phyloP scores from a whole-genome alignment of 2,329 filamentous ascomycete species.

The Beauveria medogensis region DNA sequence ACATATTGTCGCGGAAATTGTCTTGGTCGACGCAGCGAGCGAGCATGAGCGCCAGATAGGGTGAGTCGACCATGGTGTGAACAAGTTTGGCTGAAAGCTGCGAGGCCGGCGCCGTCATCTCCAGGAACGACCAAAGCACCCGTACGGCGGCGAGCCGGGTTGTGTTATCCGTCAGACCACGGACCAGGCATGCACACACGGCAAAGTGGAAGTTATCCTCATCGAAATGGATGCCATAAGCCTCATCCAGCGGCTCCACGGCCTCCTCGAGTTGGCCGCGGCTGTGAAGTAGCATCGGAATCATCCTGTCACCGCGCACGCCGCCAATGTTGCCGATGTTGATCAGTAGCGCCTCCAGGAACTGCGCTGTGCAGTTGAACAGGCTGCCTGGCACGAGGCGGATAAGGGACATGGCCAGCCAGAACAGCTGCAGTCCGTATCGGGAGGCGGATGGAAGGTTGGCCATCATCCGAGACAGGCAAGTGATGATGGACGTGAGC shows the following conservation, averaged over 20 bases:
- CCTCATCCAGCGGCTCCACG: constrained; percentile 52
- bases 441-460: constrained; percentile 59
- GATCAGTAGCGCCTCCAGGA: constrained; percentile 55
- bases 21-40: constrained; percentile 47
- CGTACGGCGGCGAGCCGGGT: constrained; percentile 52
- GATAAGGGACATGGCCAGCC: constrained; percentile 59
- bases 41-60: constrained; percentile 53
- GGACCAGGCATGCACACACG: constrained; percentile 54
- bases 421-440: constrained; percentile 62
- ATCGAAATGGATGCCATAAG: constrained; percentile 58
- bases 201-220: constrained; percentile 60
- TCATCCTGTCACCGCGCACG: constrained; percentile 51
- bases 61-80: constrained; percentile 31
- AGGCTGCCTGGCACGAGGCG: constrained; percentile 53
- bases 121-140: constrained; percentile 53
- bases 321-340: constrained; percentile 57
- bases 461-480: constrained; percentile 62
- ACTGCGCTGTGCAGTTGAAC: constrained; percentile 58
- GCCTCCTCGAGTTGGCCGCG: constrained; percentile 53
- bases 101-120: constrained; percentile 20
- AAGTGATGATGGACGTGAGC: constrained; percentile 59
- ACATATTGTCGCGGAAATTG: constrained; percentile 56
- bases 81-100: constrained; percentile 16
- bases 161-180: constrained; percentile 54
- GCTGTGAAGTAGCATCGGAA: constrained; percentile 52